Percentiles rank a stretch among this genome's conserved stretches.
phyloP scores from a whole-genome alignment of 495 filamentous ascomycete genomes.

The Acidomyces sp. region DNA sequence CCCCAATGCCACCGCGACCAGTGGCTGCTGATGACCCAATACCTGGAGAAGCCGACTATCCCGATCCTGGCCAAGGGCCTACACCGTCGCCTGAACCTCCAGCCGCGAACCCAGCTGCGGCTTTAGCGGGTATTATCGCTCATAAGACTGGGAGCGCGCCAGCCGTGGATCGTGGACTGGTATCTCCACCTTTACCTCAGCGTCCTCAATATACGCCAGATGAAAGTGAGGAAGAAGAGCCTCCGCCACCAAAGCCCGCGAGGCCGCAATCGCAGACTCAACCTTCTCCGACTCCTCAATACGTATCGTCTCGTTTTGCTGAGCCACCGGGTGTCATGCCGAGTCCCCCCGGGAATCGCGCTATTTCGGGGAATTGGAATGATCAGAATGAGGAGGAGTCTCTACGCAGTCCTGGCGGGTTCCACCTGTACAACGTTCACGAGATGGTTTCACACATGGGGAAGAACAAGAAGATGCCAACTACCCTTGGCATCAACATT shows the following conservation, averaged over 20 bases:
- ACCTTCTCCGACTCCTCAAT: slow-evolving; percentile 37
- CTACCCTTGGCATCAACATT: slow-evolving; percentile 78
- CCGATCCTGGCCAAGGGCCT: slow-evolving; percentile 9
- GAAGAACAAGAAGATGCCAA: slow-evolving; percentile 95
- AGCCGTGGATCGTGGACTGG: slow-evolving; percentile 23
- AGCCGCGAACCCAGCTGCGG: slow-evolving; percentile 49
- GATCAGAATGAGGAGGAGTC: slow-evolving; percentile 21
- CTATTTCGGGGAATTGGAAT: slow-evolving; percentile 31
- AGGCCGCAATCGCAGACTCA: slow-evolving; percentile 52
- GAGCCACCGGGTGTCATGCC: slow-evolving; percentile 35
- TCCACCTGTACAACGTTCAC: slow-evolving; percentile 88
- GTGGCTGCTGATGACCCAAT: slow-evolving; percentile 13
- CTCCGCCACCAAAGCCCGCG: slow-evolving; percentile 54
- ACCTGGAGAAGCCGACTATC: slow-evolving; percentile 20
- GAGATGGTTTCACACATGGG: slow-evolving; percentile 92
- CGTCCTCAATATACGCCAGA: slow-evolving; percentile 45
- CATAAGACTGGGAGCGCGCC: slow-evolving; percentile 30
- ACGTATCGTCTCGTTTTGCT: slow-evolving; percentile 36
- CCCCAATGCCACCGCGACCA: slow-evolving; percentile 26
- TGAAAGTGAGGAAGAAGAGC: slow-evolving; percentile 48
- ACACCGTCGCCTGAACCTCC: slow-evolving; percentile 17
- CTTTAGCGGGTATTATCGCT: slow-evolving; percentile 59
- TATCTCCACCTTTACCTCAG: slow-evolving; percentile 29
- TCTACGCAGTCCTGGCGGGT: slow-evolving; percentile 47
- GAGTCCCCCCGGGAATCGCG: slow-evolving; percentile 48